phyloP scores from a whole-genome alignment of 2,329 filamentous ascomycete species.

The Fragosphaeria purpurea region DNA sequence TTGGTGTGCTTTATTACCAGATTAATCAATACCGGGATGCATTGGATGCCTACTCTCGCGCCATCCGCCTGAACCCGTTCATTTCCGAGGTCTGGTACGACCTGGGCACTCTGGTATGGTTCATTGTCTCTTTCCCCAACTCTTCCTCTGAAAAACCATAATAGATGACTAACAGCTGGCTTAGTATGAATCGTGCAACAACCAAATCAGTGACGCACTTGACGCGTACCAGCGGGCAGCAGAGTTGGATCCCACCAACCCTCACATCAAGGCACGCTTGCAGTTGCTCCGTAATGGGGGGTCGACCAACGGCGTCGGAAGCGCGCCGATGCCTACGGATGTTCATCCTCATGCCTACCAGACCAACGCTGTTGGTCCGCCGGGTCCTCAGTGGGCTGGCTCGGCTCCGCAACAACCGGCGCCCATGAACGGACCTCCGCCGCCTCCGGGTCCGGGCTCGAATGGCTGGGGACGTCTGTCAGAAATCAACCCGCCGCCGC shows the following conservation, averaged over 20 bases:
- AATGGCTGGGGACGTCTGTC: conserved; percentile 58
- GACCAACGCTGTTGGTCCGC: conserved; percentile 70
- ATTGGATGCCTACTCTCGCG: conserved; percentile 91
- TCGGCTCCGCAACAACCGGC: conserved; percentile 44
- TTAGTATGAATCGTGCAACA: conserved; percentile 90
- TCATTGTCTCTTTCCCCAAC: conserved; percentile 5
- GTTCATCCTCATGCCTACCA: conserved; percentile 94
- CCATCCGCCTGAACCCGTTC: conserved; percentile 92
- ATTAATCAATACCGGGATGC: conserved; percentile 99
- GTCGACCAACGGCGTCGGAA: conserved; percentile 60
- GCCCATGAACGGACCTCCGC: conserved; percentile 39
- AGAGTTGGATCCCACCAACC: conserved; percentile 85
- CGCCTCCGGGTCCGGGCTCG: conserved; percentile 45
- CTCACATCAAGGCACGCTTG: conserved; percentile 90
- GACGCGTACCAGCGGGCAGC: conserved; percentile 93
- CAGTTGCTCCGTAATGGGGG: conserved; percentile 72
- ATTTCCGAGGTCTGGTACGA: conserved; percentile 99
- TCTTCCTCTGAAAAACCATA: neutral
- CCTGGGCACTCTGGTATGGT: conserved; percentile 61
- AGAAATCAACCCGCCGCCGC: conserved; percentile 66
- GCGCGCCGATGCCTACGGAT: conserved; percentile 84
- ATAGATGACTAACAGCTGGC: conserved; percentile 29
- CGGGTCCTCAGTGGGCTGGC: conserved; percentile 81
- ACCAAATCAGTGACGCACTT: conserved; percentile 90
- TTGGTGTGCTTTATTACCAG: conserved; percentile 97